Percentiles rank a stretch among this genome's conserved stretches.
These are phyloP conservation scores for Sherardia arvensis DNA, from an alignment of 257 asterid species.

Conservation along the genomic window DNA sequence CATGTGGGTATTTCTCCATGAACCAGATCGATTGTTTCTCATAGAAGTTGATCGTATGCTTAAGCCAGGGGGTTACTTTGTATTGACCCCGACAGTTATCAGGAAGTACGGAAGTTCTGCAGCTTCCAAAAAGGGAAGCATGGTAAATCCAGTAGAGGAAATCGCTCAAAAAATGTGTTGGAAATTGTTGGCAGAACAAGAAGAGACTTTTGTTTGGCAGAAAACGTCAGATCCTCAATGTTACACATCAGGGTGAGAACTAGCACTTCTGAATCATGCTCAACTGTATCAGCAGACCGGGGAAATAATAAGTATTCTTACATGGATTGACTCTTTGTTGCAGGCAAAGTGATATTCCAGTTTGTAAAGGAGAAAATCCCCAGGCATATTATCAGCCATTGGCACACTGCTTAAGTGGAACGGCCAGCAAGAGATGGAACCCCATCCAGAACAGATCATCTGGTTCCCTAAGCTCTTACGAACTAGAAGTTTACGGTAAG, in stretches of 20 bases:
- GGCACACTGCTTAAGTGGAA: constrained; percentile 61
- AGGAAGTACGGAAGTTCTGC: constrained; percentile 43
- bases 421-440: constrained; percentile 63
- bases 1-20: constrained; percentile 20
- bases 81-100: constrained; percentile 68
- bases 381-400: constrained; percentile 73
- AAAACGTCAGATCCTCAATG: constrained; percentile 66
- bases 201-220: constrained; percentile 84
- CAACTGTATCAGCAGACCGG: not conserved
- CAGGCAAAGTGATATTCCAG: constrained; percentile 29
- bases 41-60: constrained; percentile 89
- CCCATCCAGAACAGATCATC: constrained; percentile 59
- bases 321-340: not conserved
- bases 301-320: not conserved
- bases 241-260: constrained; percentile 60
- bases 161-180: constrained; percentile 64
- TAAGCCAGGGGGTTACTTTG: constrained; percentile 95
- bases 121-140: constrained; percentile 38
- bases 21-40: constrained; percentile 72
- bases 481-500: constrained; percentile 69
- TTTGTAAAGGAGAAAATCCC: constrained; percentile 64
- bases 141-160: constrained; percentile 51
- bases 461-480: constrained; percentile 34
- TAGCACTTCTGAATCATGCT: not conserved
- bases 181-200: constrained; percentile 70